phyloP scores from a whole-genome alignment of 2,329 filamentous ascomycete species.

The Beauveria sp. region DNA sequence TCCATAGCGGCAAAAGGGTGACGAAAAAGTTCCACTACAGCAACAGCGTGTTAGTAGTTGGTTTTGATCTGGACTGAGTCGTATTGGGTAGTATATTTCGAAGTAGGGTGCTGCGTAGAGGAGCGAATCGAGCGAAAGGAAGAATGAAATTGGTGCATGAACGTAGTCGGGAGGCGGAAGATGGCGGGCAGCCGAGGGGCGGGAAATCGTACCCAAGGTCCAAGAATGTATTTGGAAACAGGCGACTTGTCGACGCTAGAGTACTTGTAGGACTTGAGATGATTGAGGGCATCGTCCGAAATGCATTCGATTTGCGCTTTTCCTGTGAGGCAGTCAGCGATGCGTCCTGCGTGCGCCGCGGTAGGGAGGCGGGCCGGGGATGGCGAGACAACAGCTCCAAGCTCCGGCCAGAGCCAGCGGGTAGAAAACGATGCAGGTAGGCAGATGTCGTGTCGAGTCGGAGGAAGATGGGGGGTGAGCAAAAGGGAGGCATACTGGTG shows the following conservation, averaged over 20 bases:
- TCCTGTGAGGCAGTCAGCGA: slow-evolving; percentile 17
- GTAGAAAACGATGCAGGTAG: not conserved
- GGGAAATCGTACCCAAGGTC: slow-evolving; percentile 71
- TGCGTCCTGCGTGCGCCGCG: not conserved
- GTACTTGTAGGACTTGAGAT: slow-evolving; percentile 95
- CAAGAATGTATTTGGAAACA: slow-evolving; percentile 86
- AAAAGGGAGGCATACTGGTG: slow-evolving; percentile 4
- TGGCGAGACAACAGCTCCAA: not conserved
- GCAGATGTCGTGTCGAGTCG: not conserved
- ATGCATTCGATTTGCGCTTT: slow-evolving; percentile 62
- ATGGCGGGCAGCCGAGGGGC: not conserved
- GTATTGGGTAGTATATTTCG: not conserved
- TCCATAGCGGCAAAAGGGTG: slow-evolving; percentile 85
- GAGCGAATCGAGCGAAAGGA: not conserved
- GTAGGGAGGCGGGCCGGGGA: not conserved
- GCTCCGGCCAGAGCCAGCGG: not conserved
- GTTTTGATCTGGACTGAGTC: not conserved
- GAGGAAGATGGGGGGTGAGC: not conserved
- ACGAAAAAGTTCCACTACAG: slow-evolving; percentile 93
- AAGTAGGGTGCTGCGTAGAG: not conserved
- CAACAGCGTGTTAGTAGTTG: slow-evolving; percentile 13
- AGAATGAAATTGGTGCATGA: slow-evolving; percentile 4
- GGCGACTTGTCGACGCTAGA: slow-evolving; percentile 94
- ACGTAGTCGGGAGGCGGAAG: not conserved
- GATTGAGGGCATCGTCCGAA: slow-evolving; percentile 82